A percentile compares a stretch with the other conserved stretches of the same genome.
phyloP scores from a whole-genome alignment of 1,284 basidiomycete species.

The Somion occarium region DNA sequence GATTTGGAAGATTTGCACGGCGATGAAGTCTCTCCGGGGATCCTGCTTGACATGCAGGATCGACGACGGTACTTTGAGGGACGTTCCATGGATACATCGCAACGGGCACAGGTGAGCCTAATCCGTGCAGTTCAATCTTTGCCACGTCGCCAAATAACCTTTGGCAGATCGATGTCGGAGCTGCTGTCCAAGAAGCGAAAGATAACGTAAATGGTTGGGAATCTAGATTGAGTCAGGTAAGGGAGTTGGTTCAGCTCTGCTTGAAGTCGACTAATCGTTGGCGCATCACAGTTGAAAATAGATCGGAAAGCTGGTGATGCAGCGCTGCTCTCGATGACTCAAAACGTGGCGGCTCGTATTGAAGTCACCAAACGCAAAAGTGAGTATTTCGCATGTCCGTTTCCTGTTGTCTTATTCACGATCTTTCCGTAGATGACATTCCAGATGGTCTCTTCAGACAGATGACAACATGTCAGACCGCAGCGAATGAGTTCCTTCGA shows the following conservation, averaged over 20 bases:
- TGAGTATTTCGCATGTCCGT: conserved; percentile 27
- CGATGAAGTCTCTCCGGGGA: conserved; percentile 56
- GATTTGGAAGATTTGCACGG: conserved; percentile 86
- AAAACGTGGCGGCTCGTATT: conserved; percentile 64
- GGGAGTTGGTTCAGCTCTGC: conserved; percentile 6
- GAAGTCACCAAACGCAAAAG: conserved; percentile 63
- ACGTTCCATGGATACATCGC: conserved; percentile 37
- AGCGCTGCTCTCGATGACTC: conserved; percentile 71
- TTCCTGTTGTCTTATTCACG: conserved; percentile 2
- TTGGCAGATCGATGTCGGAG: conserved; percentile 38
- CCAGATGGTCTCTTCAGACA: conserved; percentile 75
- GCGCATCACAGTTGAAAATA: conserved; percentile 41
- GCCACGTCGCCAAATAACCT: no score
- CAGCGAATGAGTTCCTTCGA: conserved; percentile 92
- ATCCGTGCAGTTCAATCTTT: conserved; percentile 22
- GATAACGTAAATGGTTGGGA: conserved; percentile 54
- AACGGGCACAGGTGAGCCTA: conserved; percentile 27
- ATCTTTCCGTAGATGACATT: conserved; percentile 56
- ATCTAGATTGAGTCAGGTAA: conserved; percentile 50
- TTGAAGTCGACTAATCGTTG: background rate
- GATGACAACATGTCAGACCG: conserved; percentile 86
- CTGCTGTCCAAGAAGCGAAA: conserved; percentile 42
- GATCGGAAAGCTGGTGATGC: conserved; percentile 63
- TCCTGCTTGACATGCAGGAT: conserved; percentile 81
- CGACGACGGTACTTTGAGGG: conserved; percentile 74